phyloP scores from a whole-genome alignment of 1,139 yeast genomes.

The Suhomyces guaymorum region DNA sequence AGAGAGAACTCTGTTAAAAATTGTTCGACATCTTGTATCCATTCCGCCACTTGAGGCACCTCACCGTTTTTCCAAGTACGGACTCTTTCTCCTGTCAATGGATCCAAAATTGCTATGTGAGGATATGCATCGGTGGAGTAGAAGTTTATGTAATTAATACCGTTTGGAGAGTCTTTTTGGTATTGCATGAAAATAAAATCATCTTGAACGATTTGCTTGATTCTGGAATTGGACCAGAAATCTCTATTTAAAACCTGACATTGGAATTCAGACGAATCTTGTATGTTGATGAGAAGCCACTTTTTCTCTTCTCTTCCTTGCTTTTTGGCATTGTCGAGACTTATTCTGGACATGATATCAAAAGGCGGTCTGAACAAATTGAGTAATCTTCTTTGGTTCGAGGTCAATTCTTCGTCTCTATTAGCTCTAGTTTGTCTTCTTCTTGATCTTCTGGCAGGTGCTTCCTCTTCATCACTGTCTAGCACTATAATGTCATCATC shows the following conservation, averaged over 20 bases:
- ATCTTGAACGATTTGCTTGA: slow-evolving; percentile 64
- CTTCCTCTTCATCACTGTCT: slow-evolving; percentile 37
- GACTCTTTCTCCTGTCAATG: slow-evolving; percentile 90
- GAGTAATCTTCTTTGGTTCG: slow-evolving; percentile 74
- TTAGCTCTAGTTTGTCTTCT: slow-evolving; percentile 32
- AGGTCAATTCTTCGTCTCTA: slow-evolving; percentile 43
- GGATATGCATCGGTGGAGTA: slow-evolving; percentile 72
- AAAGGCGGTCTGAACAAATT: slow-evolving; percentile 89
- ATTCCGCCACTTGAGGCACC: slow-evolving; percentile 57
- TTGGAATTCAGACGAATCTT: slow-evolving; percentile 78
- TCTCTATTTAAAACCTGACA: slow-evolving; percentile 93
- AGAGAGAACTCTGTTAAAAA: slow-evolving; percentile 67
- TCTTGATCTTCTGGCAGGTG: slow-evolving; percentile 18
- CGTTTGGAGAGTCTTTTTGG: slow-evolving; percentile 73
- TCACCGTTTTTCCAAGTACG: slow-evolving; percentile 63
- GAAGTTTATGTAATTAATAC: slow-evolving; percentile 66
- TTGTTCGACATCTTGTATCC: slow-evolving; percentile 60
- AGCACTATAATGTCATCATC: slow-evolving; percentile 29
- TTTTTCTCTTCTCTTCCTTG: slow-evolving; percentile 64
- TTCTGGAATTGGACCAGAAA: slow-evolving; percentile 76
- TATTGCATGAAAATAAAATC: slow-evolving; percentile 82
- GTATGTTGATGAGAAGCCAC: slow-evolving; percentile 88
- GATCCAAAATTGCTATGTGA: slow-evolving; percentile 89
- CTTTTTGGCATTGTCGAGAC: slow-evolving; percentile 69
- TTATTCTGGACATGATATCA: slow-evolving; percentile 70